A percentile compares a stretch with the other conserved stretches of the same genome.
These are phyloP conservation scores for Mychonastes homosphaera DNA, from an alignment of 139 green algal species.

Conservation along the genomic window DNA sequence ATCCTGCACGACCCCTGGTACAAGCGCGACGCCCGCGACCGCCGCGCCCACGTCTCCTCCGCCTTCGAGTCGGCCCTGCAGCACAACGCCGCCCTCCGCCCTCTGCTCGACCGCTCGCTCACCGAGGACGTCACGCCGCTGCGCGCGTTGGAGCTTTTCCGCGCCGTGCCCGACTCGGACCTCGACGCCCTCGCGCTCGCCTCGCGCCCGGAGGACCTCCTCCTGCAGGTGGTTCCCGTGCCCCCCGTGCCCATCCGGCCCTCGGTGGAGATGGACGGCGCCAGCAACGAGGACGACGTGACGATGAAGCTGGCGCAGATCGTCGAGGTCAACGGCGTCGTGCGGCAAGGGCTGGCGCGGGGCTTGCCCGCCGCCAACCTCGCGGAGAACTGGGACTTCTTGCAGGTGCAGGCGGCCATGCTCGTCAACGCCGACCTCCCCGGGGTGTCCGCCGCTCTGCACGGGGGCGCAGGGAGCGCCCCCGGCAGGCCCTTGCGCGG, in stretches of 20 bases:
- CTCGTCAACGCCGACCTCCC: constrained; percentile 95
- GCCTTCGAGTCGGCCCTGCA: neutral
- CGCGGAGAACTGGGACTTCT: constrained; percentile 95
- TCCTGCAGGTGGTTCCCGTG: constrained; percentile 55
- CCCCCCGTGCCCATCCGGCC: constrained; percentile 92
- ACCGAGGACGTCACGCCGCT: constrained; percentile 91
- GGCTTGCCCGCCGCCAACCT: constrained; percentile 64
- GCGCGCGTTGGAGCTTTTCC: constrained; percentile 67
- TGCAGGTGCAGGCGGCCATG: constrained; percentile 74
- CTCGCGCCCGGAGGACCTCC: constrained; percentile 18
- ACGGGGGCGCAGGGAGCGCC: neutral
- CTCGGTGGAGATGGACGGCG: constrained; percentile 94
- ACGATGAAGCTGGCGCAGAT: constrained; percentile 89
- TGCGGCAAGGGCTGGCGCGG: constrained; percentile 67
- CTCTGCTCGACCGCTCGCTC: constrained; percentile 17
- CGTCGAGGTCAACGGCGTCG: constrained; percentile 79
- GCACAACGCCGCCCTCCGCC: neutral
- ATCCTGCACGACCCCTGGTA: constrained; percentile 86
- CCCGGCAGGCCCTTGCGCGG: constrained; percentile 31
- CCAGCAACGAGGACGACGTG: constrained; percentile 97
- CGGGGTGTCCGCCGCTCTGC: constrained; percentile 40
- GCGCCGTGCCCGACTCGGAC: constrained; percentile 57
- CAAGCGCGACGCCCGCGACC: no score
- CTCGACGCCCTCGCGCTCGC: constrained; percentile 52
- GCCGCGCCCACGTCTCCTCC: no score